These are phyloP conservation scores for Monosporozyma aerobia DNA, from an alignment of 805 yeast species.

Conservation along the genomic window DNA sequence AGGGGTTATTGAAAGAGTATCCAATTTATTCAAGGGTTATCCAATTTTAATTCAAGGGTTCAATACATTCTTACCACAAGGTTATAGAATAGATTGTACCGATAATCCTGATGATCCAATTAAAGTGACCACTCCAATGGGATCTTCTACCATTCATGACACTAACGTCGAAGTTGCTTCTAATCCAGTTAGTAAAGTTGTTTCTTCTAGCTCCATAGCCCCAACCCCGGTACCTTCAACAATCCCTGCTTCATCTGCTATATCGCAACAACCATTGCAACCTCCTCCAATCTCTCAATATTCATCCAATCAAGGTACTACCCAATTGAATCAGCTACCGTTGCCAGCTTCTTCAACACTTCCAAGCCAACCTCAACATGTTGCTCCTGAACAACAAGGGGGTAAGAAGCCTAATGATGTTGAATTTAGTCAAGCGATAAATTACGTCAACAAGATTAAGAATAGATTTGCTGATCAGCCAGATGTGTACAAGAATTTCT, in stretches of 20 bases:
- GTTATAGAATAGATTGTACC: constrained; percentile 88
- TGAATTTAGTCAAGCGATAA: constrained; percentile 94
- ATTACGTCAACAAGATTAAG: constrained; percentile 92
- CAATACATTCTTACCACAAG: constrained; percentile 95
- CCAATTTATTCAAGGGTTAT: constrained; percentile 83
- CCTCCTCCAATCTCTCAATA: constrained; percentile 6
- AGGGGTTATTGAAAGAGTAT: constrained; percentile 94
- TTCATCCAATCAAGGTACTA: constrained; percentile 1
- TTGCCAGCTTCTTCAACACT: constrained; percentile 2
- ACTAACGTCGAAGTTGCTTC: neutral
- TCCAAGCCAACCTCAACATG: constrained; percentile 9
- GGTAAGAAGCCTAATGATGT: constrained; percentile 50
- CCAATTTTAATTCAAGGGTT: constrained; percentile 93
- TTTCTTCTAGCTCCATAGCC: neutral
- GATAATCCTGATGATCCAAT: constrained; percentile 84
- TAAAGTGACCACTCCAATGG: constrained; percentile 91
- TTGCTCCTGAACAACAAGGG: constrained; percentile 1
- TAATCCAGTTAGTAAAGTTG: neutral
- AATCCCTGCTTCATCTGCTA: constrained; percentile 5
- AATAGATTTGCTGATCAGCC: constrained; percentile 90
- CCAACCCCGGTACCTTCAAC: neutral
- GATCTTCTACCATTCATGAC: constrained; percentile 36
- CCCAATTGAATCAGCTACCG: constrained; percentile 1
- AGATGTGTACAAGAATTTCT: constrained; percentile 86
- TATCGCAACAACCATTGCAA: neutral